These are phyloP conservation scores for Rachicladosporium sp. DNA, from an alignment of 2,329 filamentous ascomycete genomes.

Conservation along the genomic window DNA sequence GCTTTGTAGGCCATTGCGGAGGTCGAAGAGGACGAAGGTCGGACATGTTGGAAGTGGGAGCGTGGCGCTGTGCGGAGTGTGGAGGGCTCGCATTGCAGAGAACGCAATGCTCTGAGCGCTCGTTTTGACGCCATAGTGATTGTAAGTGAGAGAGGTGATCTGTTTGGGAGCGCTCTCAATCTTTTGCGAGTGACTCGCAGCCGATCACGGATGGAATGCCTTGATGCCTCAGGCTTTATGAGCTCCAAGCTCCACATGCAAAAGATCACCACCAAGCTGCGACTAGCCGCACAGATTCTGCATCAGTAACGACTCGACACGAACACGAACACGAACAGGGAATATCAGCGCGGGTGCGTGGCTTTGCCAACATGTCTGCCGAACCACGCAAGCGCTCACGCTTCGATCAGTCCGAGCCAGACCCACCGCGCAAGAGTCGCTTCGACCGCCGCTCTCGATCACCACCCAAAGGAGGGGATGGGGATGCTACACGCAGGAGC, in stretches of 20 bases:
- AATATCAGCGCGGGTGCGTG: no score
- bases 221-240: no score
- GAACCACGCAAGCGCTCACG: slow-evolving; percentile 78
- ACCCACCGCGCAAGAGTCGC: slow-evolving; percentile 57
- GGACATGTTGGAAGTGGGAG: no score
- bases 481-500: slow-evolving; percentile 55
- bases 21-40: slow-evolving; percentile 52
- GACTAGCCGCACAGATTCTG: no score
- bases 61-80: slow-evolving; percentile 1
- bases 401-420: slow-evolving; percentile 83
- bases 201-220: no score
- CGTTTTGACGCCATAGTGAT: slow-evolving; percentile 25
- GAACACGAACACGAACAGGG: no score
- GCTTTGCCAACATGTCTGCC: slow-evolving; percentile 52
- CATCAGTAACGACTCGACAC: no score
- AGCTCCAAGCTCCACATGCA: no score
- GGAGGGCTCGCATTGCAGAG: slow-evolving; percentile 5
- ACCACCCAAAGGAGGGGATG: slow-evolving; percentile 47
- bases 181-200: no score
- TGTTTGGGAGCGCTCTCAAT: no score
- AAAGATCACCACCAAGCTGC: no score
- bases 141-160: not conserved
- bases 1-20: slow-evolving; percentile 96
- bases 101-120: slow-evolving; percentile 14
- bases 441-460: slow-evolving; percentile 90